Evolutionary conservation across 202 grass and related monocot species (phyloP).

Genomic region (Setaria italica): DNA sequence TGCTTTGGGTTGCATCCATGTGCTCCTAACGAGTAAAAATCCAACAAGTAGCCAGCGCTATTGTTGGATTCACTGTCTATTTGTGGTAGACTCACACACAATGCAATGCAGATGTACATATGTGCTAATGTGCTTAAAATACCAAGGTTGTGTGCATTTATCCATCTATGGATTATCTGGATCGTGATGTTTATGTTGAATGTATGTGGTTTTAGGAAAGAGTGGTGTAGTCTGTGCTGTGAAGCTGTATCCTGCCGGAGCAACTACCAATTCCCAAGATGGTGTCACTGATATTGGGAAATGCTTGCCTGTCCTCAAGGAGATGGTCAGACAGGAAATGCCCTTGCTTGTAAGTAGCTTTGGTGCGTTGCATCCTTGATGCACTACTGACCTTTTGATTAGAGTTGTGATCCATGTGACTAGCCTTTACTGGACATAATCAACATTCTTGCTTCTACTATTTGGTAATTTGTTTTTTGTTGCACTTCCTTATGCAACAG

Average conservation of each 20-base stretch:
- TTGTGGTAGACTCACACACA: neutral
- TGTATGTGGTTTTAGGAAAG: slow-evolving; percentile 56
- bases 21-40: neutral
- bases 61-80: neutral
- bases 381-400: neutral
- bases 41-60: neutral
- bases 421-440: neutral
- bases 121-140: neutral
- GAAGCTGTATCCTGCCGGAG: slow-evolving; percentile 93
- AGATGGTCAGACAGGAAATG: slow-evolving; percentile 86
- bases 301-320: slow-evolving; percentile 82
- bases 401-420: neutral
- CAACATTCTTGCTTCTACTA: neutral
- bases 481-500: neutral
- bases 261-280: slow-evolving; percentile 96
- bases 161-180: slow-evolving; percentile 6
- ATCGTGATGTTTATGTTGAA: slow-evolving; percentile 41
- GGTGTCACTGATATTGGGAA: slow-evolving; percentile 88
- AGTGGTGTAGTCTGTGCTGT: slow-evolving; percentile 83
- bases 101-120: neutral
- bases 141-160: neutral
- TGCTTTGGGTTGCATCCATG: neutral
- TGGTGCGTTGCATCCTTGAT: neutral
- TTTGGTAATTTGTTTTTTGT: neutral
- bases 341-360: slow-evolving; percentile 88